These are phyloP conservation scores for Melampsora americana DNA, from an alignment of 1,284 basidiomycete genomes.

Conservation along the genomic window DNA sequence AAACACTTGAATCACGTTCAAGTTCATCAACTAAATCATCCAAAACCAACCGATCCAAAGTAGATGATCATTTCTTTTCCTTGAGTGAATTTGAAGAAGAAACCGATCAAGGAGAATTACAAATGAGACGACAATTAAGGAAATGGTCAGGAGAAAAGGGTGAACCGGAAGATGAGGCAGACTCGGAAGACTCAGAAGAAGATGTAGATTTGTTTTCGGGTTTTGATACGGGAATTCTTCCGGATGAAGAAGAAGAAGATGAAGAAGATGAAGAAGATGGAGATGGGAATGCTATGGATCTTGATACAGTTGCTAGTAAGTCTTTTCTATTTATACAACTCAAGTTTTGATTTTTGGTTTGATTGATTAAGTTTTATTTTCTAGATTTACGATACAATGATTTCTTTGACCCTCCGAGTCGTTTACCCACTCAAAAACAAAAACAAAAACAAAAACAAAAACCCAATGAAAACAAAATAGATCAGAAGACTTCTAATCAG, in stretches of 20 bases:
- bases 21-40: neutral
- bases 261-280: constrained; percentile 49
- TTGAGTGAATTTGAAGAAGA: constrained; percentile 36
- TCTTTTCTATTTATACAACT: no score
- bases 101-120: constrained; percentile 20
- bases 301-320: constrained; percentile 21
- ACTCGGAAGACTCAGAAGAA: constrained; percentile 50
- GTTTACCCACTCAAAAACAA: constrained; percentile 2
- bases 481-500: constrained; percentile 51
- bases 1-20: neutral
- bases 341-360: neutral
- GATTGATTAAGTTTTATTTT: neutral
- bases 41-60: constrained; percentile 12
- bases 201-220: constrained; percentile 36
- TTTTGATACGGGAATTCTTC: constrained; percentile 8
- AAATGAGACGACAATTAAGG: constrained; percentile 27
- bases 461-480: neutral
- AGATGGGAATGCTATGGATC: constrained; percentile 44
- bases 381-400: constrained; percentile 50
- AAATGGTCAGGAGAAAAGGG: constrained; percentile 23
- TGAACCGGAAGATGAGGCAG: constrained; percentile 54
- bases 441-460: neutral
- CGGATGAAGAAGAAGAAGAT: constrained; percentile 22
- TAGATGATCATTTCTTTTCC: constrained; percentile 35
- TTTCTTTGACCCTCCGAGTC: constrained; percentile 49